Evolutionary conservation across 2,329 filamentous ascomycete genomes (phyloP), one percentile per base, ranked within the genome.

Genomic region (Xylariomycetidae sp.): DNA sequence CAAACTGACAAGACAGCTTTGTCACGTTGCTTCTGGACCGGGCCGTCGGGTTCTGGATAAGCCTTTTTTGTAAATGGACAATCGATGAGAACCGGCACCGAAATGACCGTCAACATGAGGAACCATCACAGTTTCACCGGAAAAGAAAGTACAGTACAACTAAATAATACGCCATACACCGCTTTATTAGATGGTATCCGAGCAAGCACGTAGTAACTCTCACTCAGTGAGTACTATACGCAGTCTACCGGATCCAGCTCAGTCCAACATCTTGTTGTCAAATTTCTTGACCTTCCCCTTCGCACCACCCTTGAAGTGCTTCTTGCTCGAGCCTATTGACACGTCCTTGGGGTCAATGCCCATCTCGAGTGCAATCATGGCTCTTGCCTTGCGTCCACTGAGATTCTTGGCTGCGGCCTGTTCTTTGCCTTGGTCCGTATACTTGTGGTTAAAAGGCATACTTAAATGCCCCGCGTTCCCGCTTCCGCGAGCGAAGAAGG

Each of bases 371-470:
- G 90, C 90, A 31, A 85, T 68, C 68, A 95, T 76, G 24, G 82
- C 71, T 52, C 79, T 79, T 31, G 86, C 75, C 61, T 98, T 98
- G 40, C 92, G 73, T 0, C 89, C 89, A 13, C 76, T 86, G 29
- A 95, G 63, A 42, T 82, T 68, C 64, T 86, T 93, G 12, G 70
- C 68, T 39, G 64, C 60, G 5, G 58, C 63, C 28, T 53, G 53
- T 9, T 49, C 57, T 37, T 65, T 65, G 4, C 87, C 88, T 54
- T 94, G 87, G 60, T 92, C 75, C 3, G 79, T 80, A 61, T 95
- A 93, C 63, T 92, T 85, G 64, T 92, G 77, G 60, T 81, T 90
- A 65, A 96, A 96, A 0, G 92, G 89, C 68, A 79, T 79, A 35
- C 65, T 79, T 23, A 93, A 44, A 50, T 85, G 82, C 2, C 78